These are phyloP conservation scores for Podospora bellae-mahoneyi DNA, from an alignment of 495 filamentous ascomycete species.

Conservation along the genomic window DNA sequence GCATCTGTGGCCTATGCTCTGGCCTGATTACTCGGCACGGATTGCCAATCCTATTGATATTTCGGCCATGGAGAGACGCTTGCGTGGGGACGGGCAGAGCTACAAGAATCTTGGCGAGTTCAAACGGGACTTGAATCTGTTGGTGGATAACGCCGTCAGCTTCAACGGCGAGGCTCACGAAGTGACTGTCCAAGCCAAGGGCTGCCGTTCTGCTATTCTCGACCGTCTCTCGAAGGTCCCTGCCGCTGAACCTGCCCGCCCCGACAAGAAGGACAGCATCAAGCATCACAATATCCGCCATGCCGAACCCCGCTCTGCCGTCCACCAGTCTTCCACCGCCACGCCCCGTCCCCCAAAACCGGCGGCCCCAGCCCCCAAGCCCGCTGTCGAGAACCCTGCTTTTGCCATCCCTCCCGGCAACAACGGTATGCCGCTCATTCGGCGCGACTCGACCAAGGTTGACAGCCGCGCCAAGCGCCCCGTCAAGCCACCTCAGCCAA, in stretches of 20 bases:
- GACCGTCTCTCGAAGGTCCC: conserved; percentile 52
- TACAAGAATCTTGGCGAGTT: conserved; percentile 65
- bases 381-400: conserved; percentile 49
- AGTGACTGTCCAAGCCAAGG: conserved; percentile 60
- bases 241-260: conserved; percentile 47
- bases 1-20: conserved; percentile 47
- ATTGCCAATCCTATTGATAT: conserved; percentile 81
- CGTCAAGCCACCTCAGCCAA: conserved; percentile 83
- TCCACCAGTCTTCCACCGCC: conserved; percentile 47
- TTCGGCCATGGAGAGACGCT: conserved; percentile 70
- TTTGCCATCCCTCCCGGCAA: conserved; percentile 72
- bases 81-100: conserved; percentile 61
- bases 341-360: conserved; percentile 29
- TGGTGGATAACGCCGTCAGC: conserved; percentile 67
- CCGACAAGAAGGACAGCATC: conserved; percentile 52
- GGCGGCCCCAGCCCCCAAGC: conserved; percentile 33
- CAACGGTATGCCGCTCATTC: conserved; percentile 83
- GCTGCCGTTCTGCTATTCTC: conserved; percentile 60
- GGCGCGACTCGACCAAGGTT: conserved; percentile 76
- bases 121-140: conserved; percentile 65
- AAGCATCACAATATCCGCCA: conserved; percentile 51
- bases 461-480: conserved; percentile 83
- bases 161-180: conserved; percentile 82
- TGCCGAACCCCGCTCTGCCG: conserved; percentile 38
- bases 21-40: conserved; percentile 64